A percentile compares a stretch with the other conserved stretches of the same genome.
These are phyloP conservation scores for Biscutella laevigata DNA, from an alignment of 441 rosid species.

Conservation along the genomic window DNA sequence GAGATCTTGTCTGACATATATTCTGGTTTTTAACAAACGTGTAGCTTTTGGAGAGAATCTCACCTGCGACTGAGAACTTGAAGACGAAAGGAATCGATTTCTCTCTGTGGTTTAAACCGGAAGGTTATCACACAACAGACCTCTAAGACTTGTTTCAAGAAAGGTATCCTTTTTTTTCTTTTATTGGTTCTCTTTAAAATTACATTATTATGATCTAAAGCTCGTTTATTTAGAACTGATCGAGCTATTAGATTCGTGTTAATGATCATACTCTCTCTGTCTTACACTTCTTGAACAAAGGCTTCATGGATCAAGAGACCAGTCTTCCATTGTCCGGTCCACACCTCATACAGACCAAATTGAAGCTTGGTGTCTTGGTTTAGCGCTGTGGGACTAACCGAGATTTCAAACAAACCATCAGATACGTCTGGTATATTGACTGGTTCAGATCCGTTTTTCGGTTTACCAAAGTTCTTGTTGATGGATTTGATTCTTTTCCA, in stretches of 20 bases:
- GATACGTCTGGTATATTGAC: conserved; percentile 21
- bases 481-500: conserved; percentile 28
- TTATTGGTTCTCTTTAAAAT: not conserved
- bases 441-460: not conserved
- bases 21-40: not conserved
- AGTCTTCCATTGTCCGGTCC: conserved; percentile 58
- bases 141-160: conserved; percentile 32
- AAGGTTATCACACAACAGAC: conserved; percentile 55
- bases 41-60: conserved; percentile 73
- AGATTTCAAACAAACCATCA: not conserved
- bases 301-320: conserved; percentile 47
- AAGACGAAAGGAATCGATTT: conserved; percentile 76
- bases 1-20: not conserved
- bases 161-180: conserved; percentile 6
- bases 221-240: not conserved
- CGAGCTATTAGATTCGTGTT: conserved; percentile 4
- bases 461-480: conserved; percentile 5
- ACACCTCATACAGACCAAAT: conserved; percentile 68
- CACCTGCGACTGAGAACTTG: conserved; percentile 68
- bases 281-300: conserved; percentile 17
- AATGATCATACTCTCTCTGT: not conserved
- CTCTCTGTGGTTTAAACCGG: conserved; percentile 83
- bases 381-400: not conserved
- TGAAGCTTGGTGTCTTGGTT: conserved; percentile 19
- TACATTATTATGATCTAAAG: conserved; percentile 7